Evolutionary conservation across 2,329 filamentous ascomycete species (phyloP).

Genomic region (Tolypocladium amazonense): DNA sequence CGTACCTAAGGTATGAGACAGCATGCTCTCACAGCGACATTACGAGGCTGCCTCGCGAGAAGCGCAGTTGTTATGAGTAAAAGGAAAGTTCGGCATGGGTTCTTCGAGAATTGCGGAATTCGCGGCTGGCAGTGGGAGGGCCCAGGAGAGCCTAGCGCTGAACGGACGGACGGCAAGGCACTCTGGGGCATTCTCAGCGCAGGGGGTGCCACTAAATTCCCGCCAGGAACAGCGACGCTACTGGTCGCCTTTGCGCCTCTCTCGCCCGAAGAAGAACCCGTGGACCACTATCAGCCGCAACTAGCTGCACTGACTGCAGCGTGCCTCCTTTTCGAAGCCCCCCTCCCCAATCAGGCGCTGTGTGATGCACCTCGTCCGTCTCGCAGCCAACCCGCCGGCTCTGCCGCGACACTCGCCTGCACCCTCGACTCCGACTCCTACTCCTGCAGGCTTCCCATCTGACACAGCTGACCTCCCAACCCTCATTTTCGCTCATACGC

Average conservation of each 20-base stretch:
- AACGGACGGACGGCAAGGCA: neutral
- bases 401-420: neutral
- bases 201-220: neutral
- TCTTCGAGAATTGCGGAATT: neutral
- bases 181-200: neutral
- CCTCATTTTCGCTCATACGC: neutral
- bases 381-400: neutral
- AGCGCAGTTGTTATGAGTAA: no score
- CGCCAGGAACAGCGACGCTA: conserved; percentile 1
- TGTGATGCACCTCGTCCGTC: neutral
- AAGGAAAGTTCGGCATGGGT: no score
- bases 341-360: neutral
- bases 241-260: neutral
- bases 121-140: neutral
- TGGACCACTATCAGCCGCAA: neutral
- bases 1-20: no score
- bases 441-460: neutral
- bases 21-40: neutral
- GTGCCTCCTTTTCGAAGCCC: neutral
- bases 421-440: no score
- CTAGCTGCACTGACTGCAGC: no score
- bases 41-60: neutral
- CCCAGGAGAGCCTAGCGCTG: neutral
- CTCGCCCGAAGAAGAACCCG: neutral
- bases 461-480: neutral